These are phyloP conservation scores for Fusarium subtropicale DNA, from an alignment of 2,329 filamentous ascomycete genomes.

Conservation along the genomic window DNA sequence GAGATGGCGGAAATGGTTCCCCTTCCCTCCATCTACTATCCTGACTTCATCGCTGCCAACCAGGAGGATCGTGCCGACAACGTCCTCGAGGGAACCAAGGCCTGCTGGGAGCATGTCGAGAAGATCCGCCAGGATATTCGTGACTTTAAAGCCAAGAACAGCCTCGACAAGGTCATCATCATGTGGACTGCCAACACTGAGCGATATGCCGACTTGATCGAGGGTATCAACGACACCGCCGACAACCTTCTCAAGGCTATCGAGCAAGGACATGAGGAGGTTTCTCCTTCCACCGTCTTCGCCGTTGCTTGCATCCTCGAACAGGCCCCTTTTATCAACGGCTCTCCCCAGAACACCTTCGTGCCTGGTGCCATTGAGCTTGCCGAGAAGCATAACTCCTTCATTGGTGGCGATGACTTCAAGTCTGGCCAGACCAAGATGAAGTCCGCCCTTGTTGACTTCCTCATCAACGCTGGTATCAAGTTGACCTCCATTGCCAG, in stretches of 20 bases:
- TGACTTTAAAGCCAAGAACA: slow-evolving; percentile 88
- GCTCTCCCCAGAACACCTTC: slow-evolving; percentile 98
- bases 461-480: slow-evolving; percentile 98
- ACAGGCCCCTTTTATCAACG: slow-evolving; percentile 94
- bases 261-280: slow-evolving; percentile 85
- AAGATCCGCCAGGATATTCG: slow-evolving; percentile 93
- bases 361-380: slow-evolving; percentile 92
- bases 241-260: slow-evolving; percentile 93
- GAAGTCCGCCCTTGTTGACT: slow-evolving; percentile 99
- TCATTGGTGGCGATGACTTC: slow-evolving; percentile 98
- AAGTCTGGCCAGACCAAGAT: slow-evolving; percentile 99
- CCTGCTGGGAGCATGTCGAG: slow-evolving; percentile 88
- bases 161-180: slow-evolving; percentile 93
- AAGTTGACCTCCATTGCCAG: slow-evolving; percentile 98
- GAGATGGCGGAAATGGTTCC: slow-evolving; percentile 92
- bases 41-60: slow-evolving; percentile 98
- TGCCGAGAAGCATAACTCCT: slow-evolving; percentile 86
- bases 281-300: slow-evolving; percentile 96
- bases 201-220: slow-evolving; percentile 88
- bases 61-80: slow-evolving; percentile 98
- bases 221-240: slow-evolving; percentile 94
- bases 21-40: slow-evolving; percentile 96
- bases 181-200: slow-evolving; percentile 99
- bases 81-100: slow-evolving; percentile 83
- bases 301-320: slow-evolving; percentile 95